Evolutionary conservation across 345 rosid species (phyloP), one percentile per base, ranked within the genome.

Genomic region (Populus simonii): DNA sequence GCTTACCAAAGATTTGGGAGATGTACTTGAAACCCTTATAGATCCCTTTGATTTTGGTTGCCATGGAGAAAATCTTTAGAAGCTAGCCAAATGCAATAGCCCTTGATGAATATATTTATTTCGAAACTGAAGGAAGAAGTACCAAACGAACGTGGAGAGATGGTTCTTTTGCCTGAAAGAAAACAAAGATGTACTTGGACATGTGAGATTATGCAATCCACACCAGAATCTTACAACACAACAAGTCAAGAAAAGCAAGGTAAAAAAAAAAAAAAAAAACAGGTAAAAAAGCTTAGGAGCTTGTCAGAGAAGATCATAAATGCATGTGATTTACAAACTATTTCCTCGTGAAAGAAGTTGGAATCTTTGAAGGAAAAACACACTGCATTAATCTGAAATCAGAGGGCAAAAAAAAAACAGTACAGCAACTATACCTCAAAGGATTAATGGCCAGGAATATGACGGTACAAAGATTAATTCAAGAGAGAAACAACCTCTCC

Each of bases 21-120:
- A 95, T 88, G 81, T 66, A 91, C 84, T 93, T 93, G 91, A 95
- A 93, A 72, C 99, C 87, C 86, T 91, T 95, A 79, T 88, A 92
- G 73, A 95, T 84, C 76, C 94, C 94, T 79, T 93, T 95, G 83
- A 95, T 92, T 84, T 90, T 93, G 76, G 90, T 82, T 17, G 92
- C 86, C 99, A 92, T 95, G 73, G 71, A 55, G 55, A 66, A 62
- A 71, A 80, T 78, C 2, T 10, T 41, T 41, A 68, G 61, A 86
- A 83, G 49, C 71, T 3, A 36, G 41, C 67, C 65, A 70, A 69
- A 75, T 22, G 61, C 47, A 61, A 53, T 35, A 39, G 23, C 20
- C 38, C 51, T 43, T 67, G 22, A 65, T 47, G 68, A 33, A 33
- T 57, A n/a, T 45, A 75, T 73, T 61, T 76, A 66, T 36, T 41